These are phyloP conservation scores for Xylaria digitata DNA, from an alignment of 2,329 filamentous ascomycete genomes.

Conservation along the genomic window DNA sequence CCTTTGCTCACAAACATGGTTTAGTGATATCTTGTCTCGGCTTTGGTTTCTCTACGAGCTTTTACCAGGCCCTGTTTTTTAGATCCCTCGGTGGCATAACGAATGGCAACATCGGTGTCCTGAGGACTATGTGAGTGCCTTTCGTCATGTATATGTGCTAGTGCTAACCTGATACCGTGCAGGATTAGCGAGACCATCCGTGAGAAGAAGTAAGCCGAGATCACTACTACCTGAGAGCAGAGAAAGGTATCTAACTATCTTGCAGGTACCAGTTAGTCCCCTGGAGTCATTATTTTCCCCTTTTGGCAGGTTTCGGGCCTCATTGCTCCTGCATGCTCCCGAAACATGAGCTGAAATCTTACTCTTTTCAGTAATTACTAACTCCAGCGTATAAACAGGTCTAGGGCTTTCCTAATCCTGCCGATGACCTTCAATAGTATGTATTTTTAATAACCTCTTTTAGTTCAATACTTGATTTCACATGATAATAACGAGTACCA, in stretches of 20 bases:
- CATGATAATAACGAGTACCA: too few species aligned
- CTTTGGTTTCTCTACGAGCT: constrained; percentile 76
- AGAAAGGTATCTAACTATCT: constrained; percentile 21
- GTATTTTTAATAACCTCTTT: too few species aligned
- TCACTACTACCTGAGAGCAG: background rate
- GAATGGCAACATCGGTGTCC: constrained; percentile 80
- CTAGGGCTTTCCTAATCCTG: constrained; percentile 57
- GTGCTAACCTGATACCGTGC: constrained; percentile 5
- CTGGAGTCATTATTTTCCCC: too few species aligned
- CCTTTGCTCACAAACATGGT: constrained; percentile 10
- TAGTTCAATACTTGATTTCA: too few species aligned
- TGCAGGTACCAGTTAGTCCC: constrained; percentile 56
- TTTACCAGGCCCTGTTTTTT: constrained; percentile 71
- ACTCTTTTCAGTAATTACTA: too few species aligned
- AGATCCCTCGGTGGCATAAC: constrained; percentile 72
- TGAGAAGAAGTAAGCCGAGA: constrained; percentile 55
- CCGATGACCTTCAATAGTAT: constrained; percentile 76
- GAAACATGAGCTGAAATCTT: too few species aligned
- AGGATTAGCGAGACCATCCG: constrained; percentile 59
- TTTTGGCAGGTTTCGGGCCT: too few species aligned
- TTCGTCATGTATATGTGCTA: background rate
- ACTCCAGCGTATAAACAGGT: too few species aligned
- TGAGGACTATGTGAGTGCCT: constrained; percentile 71
- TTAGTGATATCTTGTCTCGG: constrained; percentile 69
- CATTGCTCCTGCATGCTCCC: too few species aligned